Evolutionary conservation across 2,329 filamentous ascomycete species (phyloP), one percentile per base, ranked within the genome.

Genomic region (Shiraia bambusicola): DNA sequence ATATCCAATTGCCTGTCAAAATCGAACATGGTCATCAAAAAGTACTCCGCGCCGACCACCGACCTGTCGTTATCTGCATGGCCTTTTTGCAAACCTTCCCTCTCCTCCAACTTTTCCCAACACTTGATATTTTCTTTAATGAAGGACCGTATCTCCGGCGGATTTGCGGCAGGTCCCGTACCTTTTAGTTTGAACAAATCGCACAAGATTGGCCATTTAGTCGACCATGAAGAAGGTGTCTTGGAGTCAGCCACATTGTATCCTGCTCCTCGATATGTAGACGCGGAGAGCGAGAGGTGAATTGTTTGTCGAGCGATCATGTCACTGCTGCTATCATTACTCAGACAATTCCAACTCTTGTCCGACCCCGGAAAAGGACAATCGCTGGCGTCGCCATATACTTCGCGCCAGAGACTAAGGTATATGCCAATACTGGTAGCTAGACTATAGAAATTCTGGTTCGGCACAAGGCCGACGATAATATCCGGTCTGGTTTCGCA

Each of bases 1-100:
- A 75, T 72, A 49, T 75, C 71, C 46, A 69, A 70, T 29, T 74
- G 69, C 29, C 72, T 59, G 47, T 75, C 72, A 40, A 71, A 72
- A 47, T 74, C 69, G 44, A 74, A 73, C 37, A 65, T 58, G 8
- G 67, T 67, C 45, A 76, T 59, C 37, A 75, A 57, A 34, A 72
- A 70, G 43, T 71, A 65, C 50, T 74, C 71, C 32, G 72, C 73
- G 0, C 66, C 67, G 12, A 62, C 59, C 17, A 69, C 56, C 9
- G 61, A 66, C 40, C 55, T 58, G 5, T 65, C 59, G 30, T 61
- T 67, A 40, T 72, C 65, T 17, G 69, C 68, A 36, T 67, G 61
- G 2, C 71, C 69, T 6, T 56, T 59, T 38, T 68, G 61, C 29
- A 76, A 54, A 2, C 56, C 58, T 26, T 59, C 36, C 28, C 52